Evolutionary conservation across 2,329 filamentous ascomycete species (phyloP).

Genomic region (Colletotrichum sansevieriae): DNA sequence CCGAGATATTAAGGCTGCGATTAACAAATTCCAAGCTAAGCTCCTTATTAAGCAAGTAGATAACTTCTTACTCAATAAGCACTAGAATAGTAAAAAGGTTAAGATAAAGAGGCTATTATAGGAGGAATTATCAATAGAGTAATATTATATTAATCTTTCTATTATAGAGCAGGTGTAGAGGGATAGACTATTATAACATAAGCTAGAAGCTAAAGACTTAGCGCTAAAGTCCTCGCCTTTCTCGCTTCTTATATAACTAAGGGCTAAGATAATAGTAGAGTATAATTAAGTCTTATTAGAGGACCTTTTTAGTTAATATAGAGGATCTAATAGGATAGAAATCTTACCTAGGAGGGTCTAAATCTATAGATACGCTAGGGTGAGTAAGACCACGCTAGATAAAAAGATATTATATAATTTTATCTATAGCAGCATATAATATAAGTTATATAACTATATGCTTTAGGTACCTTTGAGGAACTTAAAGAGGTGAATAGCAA

Average conservation of each 20-base stretch:
- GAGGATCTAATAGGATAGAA: not conserved
- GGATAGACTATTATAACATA: not conserved
- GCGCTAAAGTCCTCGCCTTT: not conserved
- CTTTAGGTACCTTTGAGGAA: conserved; percentile 53
- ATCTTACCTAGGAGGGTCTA: conserved; percentile 30
- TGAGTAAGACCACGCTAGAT: conserved; percentile 55
- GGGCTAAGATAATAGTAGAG: not conserved
- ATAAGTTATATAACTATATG: conserved; percentile 47
- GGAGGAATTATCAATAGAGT: conserved; percentile 49
- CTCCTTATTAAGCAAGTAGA: conserved; percentile 39
- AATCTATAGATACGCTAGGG: conserved; percentile 51
- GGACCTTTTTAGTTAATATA: not conserved
- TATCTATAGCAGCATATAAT: conserved; percentile 43
- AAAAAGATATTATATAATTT: conserved; percentile 55
- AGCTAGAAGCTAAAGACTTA: not conserved
- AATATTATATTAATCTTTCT: conserved; percentile 57
- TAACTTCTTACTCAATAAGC: conserved; percentile 43
- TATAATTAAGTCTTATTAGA: not conserved
- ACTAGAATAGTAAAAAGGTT: conserved; percentile 46
- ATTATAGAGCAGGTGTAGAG: conserved; percentile 47
- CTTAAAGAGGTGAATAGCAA: conserved; percentile 41
- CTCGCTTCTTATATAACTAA: not conserved
- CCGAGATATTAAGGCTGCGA: conserved; percentile 38
- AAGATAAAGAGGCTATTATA: conserved; percentile 53
- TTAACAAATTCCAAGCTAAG: conserved; percentile 40